Percentiles rank a stretch among this genome's conserved stretches.
phyloP scores from a whole-genome alignment of 139 green algal species.

The Coelastrella sp. region DNA sequence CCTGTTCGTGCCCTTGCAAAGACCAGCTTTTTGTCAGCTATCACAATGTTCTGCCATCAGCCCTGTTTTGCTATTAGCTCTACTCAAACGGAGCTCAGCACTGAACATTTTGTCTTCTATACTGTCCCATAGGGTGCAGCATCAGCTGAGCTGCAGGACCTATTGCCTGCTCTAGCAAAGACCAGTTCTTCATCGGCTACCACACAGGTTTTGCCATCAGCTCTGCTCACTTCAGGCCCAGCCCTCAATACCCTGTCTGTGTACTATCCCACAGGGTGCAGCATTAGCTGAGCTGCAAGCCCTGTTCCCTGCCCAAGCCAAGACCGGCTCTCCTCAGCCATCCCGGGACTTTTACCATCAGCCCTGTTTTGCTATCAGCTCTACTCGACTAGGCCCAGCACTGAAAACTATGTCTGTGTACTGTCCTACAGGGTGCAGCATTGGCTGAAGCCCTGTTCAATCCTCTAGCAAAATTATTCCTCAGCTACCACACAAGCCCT shows the following conservation, averaged over 20 bases:
- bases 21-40: slow-evolving; percentile 29
- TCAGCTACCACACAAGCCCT: slow-evolving; percentile 68
- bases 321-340: slow-evolving; percentile 34
- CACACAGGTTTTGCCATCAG: slow-evolving; percentile 74
- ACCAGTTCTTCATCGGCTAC: slow-evolving; percentile 26
- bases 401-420: not conserved
- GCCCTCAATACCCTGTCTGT: not conserved
- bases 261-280: not conserved
- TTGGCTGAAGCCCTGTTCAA: slow-evolving; percentile 73
- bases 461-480: slow-evolving; percentile 60
- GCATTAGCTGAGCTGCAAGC: slow-evolving; percentile 55
- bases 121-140: slow-evolving; percentile 3
- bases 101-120: not conserved
- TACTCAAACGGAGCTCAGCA: slow-evolving; percentile 68
- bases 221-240: slow-evolving; percentile 71
- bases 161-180: slow-evolving; percentile 81
- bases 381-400: slow-evolving; percentile 70
- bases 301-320: slow-evolving; percentile 81
- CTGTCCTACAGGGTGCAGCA: slow-evolving; percentile 1
- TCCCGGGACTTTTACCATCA: slow-evolving; percentile 71
- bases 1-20: slow-evolving; percentile 81
- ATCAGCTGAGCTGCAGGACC: slow-evolving; percentile 58
- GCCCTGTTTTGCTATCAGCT: slow-evolving; percentile 70
- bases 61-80: slow-evolving; percentile 72
- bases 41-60: slow-evolving; percentile 71